A percentile compares a stretch with the other conserved stretches of the same genome.
phyloP scores from a whole-genome alignment of 1,139 yeast genomes.

The Kodamaea arcana region DNA sequence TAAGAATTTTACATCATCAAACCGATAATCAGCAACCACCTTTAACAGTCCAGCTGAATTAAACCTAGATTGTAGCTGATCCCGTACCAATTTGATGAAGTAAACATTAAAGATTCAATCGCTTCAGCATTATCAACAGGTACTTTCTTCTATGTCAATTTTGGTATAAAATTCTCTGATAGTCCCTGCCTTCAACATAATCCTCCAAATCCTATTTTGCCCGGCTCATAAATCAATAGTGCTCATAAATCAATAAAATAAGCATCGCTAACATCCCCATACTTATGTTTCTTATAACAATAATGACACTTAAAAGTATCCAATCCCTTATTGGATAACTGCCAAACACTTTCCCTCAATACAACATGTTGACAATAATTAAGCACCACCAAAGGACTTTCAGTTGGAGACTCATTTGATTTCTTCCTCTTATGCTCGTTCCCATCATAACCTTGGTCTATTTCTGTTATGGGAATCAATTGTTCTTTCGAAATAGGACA shows the following conservation, averaged over 20 bases:
- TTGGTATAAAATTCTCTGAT: too few relatives aligned
- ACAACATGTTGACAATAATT: slow-evolving; percentile 45
- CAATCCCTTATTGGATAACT: slow-evolving; percentile 37
- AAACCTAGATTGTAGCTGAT: too few relatives aligned
- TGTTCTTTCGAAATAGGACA: slow-evolving; percentile 92
- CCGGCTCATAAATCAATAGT: too few relatives aligned
- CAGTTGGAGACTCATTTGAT: slow-evolving; percentile 2
- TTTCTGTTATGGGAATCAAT: slow-evolving; percentile 34
- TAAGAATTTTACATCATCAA: too few relatives aligned
- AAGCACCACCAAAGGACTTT: slow-evolving; percentile 43
- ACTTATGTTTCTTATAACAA: slow-evolving; percentile 45
- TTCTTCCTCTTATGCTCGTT: slow-evolving; percentile 19
- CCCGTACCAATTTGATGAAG: too few relatives aligned
- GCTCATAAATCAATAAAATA: slow-evolving; percentile 39
- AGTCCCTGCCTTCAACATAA: too few relatives aligned
- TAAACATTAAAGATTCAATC: too few relatives aligned
- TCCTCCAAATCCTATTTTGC: too few relatives aligned
- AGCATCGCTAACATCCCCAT: slow-evolving; percentile 40
- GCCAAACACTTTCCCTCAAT: slow-evolving; percentile 43
- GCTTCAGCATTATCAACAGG: too few relatives aligned
- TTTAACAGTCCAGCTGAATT: too few relatives aligned
- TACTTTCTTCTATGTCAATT: too few relatives aligned
- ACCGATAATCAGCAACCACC: too few relatives aligned
- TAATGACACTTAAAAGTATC: slow-evolving; percentile 47
- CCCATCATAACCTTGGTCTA: slow-evolving; percentile 11